Evolutionary conservation across 352 stramenopile genomes (phyloP).

Genomic region (Achlya hypogyna): DNA sequence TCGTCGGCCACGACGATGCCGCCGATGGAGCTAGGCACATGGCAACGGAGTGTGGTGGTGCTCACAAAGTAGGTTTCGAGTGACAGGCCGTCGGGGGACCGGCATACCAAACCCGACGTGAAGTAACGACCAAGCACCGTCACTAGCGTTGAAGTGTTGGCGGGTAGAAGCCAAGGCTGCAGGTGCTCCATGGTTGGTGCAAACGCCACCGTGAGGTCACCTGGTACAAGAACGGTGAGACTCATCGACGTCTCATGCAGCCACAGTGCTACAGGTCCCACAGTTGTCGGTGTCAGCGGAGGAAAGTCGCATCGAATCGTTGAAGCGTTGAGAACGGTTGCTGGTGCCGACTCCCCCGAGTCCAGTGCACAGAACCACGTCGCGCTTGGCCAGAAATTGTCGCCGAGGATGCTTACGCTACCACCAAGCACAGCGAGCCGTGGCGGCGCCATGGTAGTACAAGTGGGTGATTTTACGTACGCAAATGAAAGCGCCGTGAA

Average conservation of each 20-base stretch:
- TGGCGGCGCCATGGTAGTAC: constrained; percentile 1
- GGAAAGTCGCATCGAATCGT: neutral
- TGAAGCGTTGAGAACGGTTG: neutral
- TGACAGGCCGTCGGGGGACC: neutral
- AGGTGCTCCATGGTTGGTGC: neutral
- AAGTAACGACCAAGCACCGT: neutral
- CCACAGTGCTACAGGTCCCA: neutral
- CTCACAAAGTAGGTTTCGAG: neutral
- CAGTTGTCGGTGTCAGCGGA: neutral
- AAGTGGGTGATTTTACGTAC: neutral
- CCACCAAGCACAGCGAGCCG: neutral
- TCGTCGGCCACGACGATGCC: neutral
- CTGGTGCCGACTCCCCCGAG: neutral
- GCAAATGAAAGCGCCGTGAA: constrained; percentile 8
- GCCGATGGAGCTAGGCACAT: neutral
- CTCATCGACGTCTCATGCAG: neutral
- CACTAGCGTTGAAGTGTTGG: neutral
- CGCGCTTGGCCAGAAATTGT: constrained; percentile 3
- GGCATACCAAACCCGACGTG: neutral
- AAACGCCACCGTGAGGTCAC: neutral
- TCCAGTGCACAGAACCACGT: neutral
- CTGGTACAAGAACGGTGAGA: neutral
- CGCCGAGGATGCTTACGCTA: constrained; percentile 4
- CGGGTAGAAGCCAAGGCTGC: neutral
- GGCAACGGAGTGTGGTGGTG: neutral